phyloP scores from a whole-genome alignment of 169 alveolate genomes.

The Condylostoma magnum region DNA sequence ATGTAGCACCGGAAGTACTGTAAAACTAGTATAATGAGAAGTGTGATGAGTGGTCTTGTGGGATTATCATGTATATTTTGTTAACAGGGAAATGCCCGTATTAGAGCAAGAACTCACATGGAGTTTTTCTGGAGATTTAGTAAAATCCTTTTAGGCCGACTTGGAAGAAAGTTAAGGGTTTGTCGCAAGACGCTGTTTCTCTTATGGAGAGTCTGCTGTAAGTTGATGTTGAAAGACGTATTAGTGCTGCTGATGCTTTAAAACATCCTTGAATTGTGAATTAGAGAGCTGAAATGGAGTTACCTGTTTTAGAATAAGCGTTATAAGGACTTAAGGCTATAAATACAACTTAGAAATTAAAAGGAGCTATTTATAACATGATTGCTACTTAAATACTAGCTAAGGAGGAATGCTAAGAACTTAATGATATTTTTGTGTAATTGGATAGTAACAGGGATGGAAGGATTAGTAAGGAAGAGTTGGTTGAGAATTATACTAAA shows the following conservation, averaged over 20 bases:
- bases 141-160: slow-evolving; percentile 30
- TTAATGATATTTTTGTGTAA: slow-evolving; percentile 24
- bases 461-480: slow-evolving; percentile 31
- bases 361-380: slow-evolving; percentile 6
- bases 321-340: not conserved
- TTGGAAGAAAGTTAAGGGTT: slow-evolving; percentile 34
- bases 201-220: slow-evolving; percentile 51
- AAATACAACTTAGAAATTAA: not conserved
- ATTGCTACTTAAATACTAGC: slow-evolving; percentile 26
- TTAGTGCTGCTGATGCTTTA: slow-evolving; percentile 59
- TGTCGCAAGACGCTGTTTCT: slow-evolving; percentile 59
- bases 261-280: slow-evolving; percentile 62
- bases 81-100: slow-evolving; percentile 54
- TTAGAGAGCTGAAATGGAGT: not conserved
- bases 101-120: slow-evolving; percentile 37
- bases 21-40: slow-evolving; percentile 42
- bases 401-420: slow-evolving; percentile 30
- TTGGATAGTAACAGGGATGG: slow-evolving; percentile 41
- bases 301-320: not conserved
- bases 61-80: slow-evolving; percentile 46
- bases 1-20: slow-evolving; percentile 33
- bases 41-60: slow-evolving; percentile 59
- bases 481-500: slow-evolving; percentile 24
- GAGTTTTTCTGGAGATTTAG: slow-evolving; percentile 33
- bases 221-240: slow-evolving; percentile 59